A percentile compares a stretch with the other conserved stretches of the same genome.
These are phyloP conservation scores for Neonectria magnoliae DNA, from an alignment of 2,329 filamentous ascomycete species.

Conservation along the genomic window DNA sequence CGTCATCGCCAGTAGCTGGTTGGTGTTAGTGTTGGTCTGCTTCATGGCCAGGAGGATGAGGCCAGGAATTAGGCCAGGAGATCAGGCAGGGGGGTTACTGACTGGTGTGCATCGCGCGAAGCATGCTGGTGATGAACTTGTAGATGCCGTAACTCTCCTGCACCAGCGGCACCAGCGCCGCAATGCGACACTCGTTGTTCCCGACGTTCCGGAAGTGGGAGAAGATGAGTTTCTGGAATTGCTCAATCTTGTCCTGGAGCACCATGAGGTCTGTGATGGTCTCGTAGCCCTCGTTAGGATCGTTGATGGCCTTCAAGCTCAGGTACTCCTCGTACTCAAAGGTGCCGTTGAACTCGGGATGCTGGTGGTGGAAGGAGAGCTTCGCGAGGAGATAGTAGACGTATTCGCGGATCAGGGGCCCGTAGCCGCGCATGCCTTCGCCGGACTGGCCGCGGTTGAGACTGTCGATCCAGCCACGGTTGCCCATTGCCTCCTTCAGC, in stretches of 20 bases:
- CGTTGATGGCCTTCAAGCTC: constrained; percentile 96
- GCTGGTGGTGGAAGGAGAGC: constrained; percentile 94
- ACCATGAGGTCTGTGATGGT: constrained; percentile 97
- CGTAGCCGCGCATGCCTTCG: constrained; percentile 90
- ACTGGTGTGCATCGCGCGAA: constrained; percentile 97
- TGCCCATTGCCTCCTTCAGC: constrained; percentile 86
- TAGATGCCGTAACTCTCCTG: constrained; percentile 99
- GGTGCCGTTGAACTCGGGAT: constrained; percentile 97
- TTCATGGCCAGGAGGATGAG: neutral
- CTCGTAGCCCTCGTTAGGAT: constrained; percentile 97
- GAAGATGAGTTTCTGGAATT: constrained; percentile 98
- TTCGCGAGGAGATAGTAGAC: constrained; percentile 95
- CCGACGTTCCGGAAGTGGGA: constrained; percentile 91
- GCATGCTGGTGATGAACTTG: constrained; percentile 99
- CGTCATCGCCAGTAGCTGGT: constrained; percentile 87
- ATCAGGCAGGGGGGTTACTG: constrained; percentile 49
- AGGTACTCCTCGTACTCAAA: constrained; percentile 99
- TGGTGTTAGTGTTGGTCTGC: constrained; percentile 27
- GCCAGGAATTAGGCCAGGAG: too few species aligned
- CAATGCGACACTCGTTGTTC: constrained; percentile 97
- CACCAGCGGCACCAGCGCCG: constrained; percentile 89
- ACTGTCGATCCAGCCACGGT: constrained; percentile 92
- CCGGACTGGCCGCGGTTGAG: constrained; percentile 84
- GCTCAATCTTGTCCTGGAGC: constrained; percentile 96
- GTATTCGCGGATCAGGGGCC: constrained; percentile 93